Percentiles rank a stretch among this genome's conserved stretches.
phyloP scores from a whole-genome alignment of 73 alveolate genomes.

The Paramecium primaurelia region DNA sequence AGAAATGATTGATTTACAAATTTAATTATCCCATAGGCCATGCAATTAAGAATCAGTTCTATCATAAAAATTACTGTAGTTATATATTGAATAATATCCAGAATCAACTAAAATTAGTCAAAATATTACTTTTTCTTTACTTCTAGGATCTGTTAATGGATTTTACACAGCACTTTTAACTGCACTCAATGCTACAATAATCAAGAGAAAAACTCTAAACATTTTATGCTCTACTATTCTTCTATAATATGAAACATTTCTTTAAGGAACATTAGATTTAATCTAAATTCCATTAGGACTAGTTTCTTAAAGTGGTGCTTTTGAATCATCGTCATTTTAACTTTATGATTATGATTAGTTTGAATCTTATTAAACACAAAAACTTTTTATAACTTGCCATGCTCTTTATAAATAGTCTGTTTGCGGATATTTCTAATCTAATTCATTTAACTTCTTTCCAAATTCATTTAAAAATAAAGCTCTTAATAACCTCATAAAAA shows the following conservation, averaged over 20 bases:
- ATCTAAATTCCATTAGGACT: background rate
- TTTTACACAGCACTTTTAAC: constrained; percentile 16
- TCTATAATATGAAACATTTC: background rate
- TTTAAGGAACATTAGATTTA: background rate
- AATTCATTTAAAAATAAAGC: constrained; percentile 57
- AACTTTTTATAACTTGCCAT: background rate
- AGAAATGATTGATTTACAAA: background rate
- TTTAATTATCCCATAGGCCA: constrained; percentile 6
- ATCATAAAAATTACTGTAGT: background rate
- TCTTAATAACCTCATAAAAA: constrained; percentile 42
- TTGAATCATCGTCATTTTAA: constrained; percentile 11
- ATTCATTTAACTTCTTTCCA: background rate
- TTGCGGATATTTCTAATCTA: background rate
- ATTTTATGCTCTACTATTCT: constrained; percentile 16
- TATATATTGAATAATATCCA: background rate
- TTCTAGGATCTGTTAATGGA: constrained; percentile 18
- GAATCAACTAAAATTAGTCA: background rate
- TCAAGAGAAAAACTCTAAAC: background rate
- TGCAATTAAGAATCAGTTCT: background rate
- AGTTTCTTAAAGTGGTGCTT: background rate
- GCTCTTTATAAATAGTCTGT: background rate
- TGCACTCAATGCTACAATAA: background rate
- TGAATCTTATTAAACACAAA: background rate
- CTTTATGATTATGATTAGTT: background rate
- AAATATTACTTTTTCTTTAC: background rate